These are phyloP conservation scores for Trametes sp. DNA, from an alignment of 1,284 basidiomycete species.

Conservation along the genomic window DNA sequence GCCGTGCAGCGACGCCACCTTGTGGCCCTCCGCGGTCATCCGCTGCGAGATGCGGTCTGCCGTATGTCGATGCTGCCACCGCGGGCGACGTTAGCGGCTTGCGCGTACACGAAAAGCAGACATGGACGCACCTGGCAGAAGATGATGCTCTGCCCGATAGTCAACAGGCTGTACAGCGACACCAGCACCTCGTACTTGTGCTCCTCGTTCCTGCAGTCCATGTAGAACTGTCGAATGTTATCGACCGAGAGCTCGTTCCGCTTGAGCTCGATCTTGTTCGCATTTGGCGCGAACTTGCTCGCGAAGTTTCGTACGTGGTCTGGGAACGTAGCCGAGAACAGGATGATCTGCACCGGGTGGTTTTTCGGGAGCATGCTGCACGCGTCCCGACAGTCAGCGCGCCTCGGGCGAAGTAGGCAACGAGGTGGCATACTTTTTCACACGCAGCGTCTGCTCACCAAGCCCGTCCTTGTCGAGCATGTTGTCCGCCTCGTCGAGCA, in stretches of 20 bases:
- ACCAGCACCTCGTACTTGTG: slow-evolving; percentile 98
- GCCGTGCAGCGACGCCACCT: slow-evolving; percentile 96
- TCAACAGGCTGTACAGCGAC: slow-evolving; percentile 89
- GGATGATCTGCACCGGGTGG: slow-evolving; percentile 82
- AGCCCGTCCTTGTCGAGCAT: slow-evolving; percentile 97
- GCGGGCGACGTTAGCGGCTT: background rate
- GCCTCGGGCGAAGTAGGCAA: background rate
- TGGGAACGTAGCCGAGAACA: slow-evolving; percentile 99
- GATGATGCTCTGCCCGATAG: slow-evolving; percentile 97
- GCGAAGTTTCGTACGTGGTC: slow-evolving; percentile 93
- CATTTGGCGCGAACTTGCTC: slow-evolving; percentile 88
- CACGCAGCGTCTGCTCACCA: slow-evolving; percentile 94
- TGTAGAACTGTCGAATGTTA: slow-evolving; percentile 97
- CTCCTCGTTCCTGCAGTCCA: slow-evolving; percentile 90
- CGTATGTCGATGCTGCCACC: slow-evolving; percentile 81
- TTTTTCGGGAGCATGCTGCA: slow-evolving; percentile 70
- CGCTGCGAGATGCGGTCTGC: slow-evolving; percentile 93
- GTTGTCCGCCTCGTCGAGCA: slow-evolving; percentile 98
- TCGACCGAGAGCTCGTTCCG: slow-evolving; percentile 95
- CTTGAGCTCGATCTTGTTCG: slow-evolving; percentile 97
- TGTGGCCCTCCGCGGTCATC: slow-evolving; percentile 95
- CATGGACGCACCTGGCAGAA: slow-evolving; percentile 82
- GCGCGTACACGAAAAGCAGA: background rate
- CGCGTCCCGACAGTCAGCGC: background rate
- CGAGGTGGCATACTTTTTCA: slow-evolving; percentile 81